phyloP scores from a whole-genome alignment of 2,329 filamentous ascomycete species.

The Eurotiales sp. region DNA sequence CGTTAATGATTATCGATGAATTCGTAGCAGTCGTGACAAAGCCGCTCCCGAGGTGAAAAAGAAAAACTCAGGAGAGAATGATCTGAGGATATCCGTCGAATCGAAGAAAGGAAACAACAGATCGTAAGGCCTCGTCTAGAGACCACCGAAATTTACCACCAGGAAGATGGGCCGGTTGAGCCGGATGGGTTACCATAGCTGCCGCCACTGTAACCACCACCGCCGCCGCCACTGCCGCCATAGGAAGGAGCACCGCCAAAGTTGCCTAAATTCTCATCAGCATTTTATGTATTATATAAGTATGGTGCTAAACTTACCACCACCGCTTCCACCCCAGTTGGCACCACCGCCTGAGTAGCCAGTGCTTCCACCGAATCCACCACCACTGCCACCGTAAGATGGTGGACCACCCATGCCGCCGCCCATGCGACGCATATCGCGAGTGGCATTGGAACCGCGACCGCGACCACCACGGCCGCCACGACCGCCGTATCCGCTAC shows the following conservation, averaged over 20 bases:
- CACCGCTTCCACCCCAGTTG: constrained; percentile 23
- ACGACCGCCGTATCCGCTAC: constrained; percentile 72
- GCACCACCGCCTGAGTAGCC: constrained; percentile 21
- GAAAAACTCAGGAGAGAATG: constrained; percentile 28
- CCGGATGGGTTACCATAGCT: constrained; percentile 48
- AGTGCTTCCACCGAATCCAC: constrained; percentile 25
- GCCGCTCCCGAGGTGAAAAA: constrained; percentile 33
- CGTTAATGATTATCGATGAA: constrained; percentile 25
- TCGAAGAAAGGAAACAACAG: constrained; percentile 31
- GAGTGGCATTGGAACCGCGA: constrained; percentile 61
- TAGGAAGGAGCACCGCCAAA: constrained; percentile 30
- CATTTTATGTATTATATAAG: not conserved
- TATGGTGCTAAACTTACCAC: constrained; percentile 17
- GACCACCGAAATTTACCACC: constrained; percentile 48
- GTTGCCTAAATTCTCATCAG: constrained; percentile 19
- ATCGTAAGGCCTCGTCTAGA: constrained; percentile 37
- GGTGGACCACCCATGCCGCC: constrained; percentile 37
- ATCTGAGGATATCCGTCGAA: constrained; percentile 39
- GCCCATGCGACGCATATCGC: constrained; percentile 79
- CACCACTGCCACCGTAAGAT: constrained; percentile 32
- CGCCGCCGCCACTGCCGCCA: constrained; percentile 26
- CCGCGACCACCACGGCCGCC: constrained; percentile 72
- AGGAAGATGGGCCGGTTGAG: constrained; percentile 48
- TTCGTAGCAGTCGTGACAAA: constrained; percentile 46
- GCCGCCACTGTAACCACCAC: constrained; percentile 31